phyloP scores from a whole-genome alignment of 2,329 filamentous ascomycete species.

The Hawksworthiomyces lignivorus region DNA sequence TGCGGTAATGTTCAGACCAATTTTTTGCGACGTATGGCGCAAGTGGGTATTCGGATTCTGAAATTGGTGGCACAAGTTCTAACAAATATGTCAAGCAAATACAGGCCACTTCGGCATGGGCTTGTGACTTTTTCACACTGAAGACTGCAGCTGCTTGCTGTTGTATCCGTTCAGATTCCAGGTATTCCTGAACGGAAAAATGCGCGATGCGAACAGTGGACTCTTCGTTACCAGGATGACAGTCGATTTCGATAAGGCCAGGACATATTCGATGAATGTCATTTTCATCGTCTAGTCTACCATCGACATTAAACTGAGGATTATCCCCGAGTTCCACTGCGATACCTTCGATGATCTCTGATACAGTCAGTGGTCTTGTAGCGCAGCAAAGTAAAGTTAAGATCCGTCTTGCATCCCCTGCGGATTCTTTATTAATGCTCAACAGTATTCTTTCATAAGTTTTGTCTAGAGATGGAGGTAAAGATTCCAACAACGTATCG shows the following conservation, averaged over 20 bases:
- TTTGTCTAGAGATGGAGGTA: constrained; percentile 25
- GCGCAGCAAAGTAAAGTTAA: constrained; percentile 12
- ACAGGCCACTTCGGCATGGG: constrained; percentile 10
- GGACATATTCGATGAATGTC: constrained; percentile 13
- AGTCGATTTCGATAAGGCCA: constrained; percentile 10
- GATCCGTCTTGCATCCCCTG: constrained; percentile 9
- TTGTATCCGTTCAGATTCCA: constrained; percentile 10
- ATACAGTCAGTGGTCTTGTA: constrained; percentile 6
- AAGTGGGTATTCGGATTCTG: background rate
- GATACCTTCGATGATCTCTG: constrained; percentile 13
- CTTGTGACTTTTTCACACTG: constrained; percentile 3
- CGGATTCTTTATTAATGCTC: constrained; percentile 11
- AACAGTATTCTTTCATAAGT: constrained; percentile 27
- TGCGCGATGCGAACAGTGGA: constrained; percentile 12
- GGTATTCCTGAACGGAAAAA: constrained; percentile 13
- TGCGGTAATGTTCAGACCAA: background rate
- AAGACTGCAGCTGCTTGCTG: constrained; percentile 1
- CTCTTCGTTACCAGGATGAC: background rate
- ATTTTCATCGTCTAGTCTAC: constrained; percentile 4
- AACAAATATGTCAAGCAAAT: constrained; percentile 13
- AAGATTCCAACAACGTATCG: constrained; percentile 21
- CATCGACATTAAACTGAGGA: constrained; percentile 11
- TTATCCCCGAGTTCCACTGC: constrained; percentile 13
- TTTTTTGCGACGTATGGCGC: background rate
- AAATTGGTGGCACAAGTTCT: background rate